Percentiles rank a stretch among this genome's conserved stretches.
Conservation (phyloP, 2,329 filamentous ascomycete species). For the Colletotrichum sp. region DNA sequence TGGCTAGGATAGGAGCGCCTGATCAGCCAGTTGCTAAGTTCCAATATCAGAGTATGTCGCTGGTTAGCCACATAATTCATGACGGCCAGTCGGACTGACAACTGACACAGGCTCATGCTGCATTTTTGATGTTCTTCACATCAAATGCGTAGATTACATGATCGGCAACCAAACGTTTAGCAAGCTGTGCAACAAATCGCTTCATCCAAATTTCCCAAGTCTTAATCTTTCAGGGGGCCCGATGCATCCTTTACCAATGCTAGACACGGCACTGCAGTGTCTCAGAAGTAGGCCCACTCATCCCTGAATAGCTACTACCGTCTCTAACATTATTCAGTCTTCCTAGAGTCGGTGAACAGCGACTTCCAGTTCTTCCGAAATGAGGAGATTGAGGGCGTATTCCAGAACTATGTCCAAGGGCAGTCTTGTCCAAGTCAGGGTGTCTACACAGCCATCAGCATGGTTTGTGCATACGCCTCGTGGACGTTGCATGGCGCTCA, state of each 20-base stretch:
- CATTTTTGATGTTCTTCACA: not conserved
- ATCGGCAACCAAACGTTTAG: not conserved
- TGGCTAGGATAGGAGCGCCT: not conserved
- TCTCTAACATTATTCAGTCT: not conserved
- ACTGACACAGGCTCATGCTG: rapidly evolving
- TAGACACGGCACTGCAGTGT: not conserved
- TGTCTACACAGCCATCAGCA: not conserved
- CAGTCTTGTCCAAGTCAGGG: not conserved
- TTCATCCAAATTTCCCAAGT: not conserved
- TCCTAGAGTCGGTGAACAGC: not conserved
- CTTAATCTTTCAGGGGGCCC: not conserved
- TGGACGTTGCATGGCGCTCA: not conserved
- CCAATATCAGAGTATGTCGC: not conserved
- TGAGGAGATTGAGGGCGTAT: not conserved
- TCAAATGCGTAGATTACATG: not conserved
- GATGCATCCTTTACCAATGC: not conserved
- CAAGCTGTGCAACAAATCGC: not conserved
- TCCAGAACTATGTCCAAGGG: not conserved
- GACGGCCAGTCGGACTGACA: not conserved
- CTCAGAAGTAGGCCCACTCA: not conserved
- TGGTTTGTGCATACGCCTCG: not conserved
- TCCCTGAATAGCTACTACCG: rapidly evolving
- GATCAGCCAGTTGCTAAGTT: not conserved
- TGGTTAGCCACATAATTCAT: not conserved
- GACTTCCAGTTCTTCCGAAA: not conserved